Base-by-base conservation (phyloP, 352 stramenopile species). In the Phytophthora litchii region DNA sequence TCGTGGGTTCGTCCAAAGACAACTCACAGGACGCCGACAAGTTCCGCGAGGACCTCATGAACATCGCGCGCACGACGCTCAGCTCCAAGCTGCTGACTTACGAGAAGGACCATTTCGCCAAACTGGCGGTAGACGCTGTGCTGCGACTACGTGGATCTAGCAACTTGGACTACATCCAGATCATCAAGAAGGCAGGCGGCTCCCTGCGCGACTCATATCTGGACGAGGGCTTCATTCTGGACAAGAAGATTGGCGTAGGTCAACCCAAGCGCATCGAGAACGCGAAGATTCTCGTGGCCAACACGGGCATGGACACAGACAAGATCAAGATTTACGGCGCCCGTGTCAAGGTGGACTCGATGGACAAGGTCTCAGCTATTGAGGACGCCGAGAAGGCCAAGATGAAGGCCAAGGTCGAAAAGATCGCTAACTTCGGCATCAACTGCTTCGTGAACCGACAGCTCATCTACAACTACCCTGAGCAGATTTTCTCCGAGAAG, bases 251-350 rank as follows among this genome's bases (percentile, higher is more conserved):
- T 48, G 87, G 89, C 42, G 83, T 96, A 25, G 97, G 96, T 31
- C 96, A 99, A 80, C 96, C 96, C 17, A 97, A 98, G 71, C 82
- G 92, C 49, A 76, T 99, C 11, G 96, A 99, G 74, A 99, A 99
- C 64, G 96, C 97, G 45, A 98, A 98, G 72, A 99, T 99, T 60
- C 74, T 99, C 34, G 80, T 99, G 49, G 97, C 96, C 32, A 99
- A 99, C 86, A 99, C 97, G 34, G 88, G 91, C 32, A 99, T 99
- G 98, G 97, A 99, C 78, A 99, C 97, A 21, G 98, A 99, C 78
- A 99, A 99, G 78, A 99, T 99, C 78, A 99, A 99, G 80, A 99
- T 99, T 65, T 99, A 99, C 71, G 97, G 97, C 20, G 96, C 92
- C 21, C 91, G 85, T 45, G 91, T 99, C 25, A 97, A 98, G 70